Percentiles rank a stretch among this genome's conserved stretches.
phyloP scores from a whole-genome alignment of 1,284 basidiomycete species.

The Trichosporon inkin region DNA sequence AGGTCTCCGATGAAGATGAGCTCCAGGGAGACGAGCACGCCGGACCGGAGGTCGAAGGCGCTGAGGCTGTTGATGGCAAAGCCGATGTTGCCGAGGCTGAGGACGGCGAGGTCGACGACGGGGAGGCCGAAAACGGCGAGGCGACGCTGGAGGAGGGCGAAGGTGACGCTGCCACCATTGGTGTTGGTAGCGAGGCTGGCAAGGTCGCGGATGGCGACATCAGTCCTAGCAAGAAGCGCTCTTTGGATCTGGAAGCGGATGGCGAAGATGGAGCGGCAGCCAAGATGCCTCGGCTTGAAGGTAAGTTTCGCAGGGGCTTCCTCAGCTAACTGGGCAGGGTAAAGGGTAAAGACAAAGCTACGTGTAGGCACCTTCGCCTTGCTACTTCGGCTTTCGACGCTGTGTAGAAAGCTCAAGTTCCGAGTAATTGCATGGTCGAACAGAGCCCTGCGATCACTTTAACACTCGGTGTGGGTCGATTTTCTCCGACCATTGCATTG shows the following conservation, averaged over 20 bases:
- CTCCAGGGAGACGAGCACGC: background rate
- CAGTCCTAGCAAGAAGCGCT: conserved; percentile 5
- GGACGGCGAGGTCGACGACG: background rate
- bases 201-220: background rate
- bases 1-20: background rate
- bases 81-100: background rate
- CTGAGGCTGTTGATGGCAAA: background rate
- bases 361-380: too few relatives aligned
- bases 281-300: background rate
- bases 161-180: background rate
- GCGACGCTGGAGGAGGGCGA: too few relatives aligned
- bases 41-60: background rate
- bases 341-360: background rate
- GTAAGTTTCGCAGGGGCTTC: background rate
- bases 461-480: too few relatives aligned
- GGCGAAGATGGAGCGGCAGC: background rate
- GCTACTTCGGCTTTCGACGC: too few relatives aligned
- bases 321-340: background rate
- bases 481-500: too few relatives aligned
- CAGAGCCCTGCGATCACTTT: too few relatives aligned
- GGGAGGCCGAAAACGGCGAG: background rate
- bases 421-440: too few relatives aligned
- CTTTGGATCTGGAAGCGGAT: background rate
- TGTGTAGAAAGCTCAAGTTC: too few relatives aligned
- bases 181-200: background rate